Base-by-base conservation (phyloP, 495 filamentous ascomycete genomes). In the Podospora didyma region DNA sequence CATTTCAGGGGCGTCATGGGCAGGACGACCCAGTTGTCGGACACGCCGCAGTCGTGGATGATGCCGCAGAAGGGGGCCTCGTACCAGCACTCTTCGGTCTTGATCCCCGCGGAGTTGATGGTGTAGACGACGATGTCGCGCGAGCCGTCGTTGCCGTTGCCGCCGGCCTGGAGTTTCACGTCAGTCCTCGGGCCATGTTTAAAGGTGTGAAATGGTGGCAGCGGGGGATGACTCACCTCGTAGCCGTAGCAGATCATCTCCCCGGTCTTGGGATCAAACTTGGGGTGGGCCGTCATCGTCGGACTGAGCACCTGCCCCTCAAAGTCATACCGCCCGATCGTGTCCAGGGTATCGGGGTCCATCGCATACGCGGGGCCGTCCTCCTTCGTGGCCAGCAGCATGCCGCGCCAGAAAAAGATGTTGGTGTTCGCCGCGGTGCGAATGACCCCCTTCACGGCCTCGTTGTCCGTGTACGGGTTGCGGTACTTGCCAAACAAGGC, bases 231-330 rank as follows among this genome's bases (percentile, higher is more conserved):
- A 28, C 24, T 31, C 12, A 49, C 73, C 58, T 78, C 76, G 58
- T 81, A 81, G 0, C 75, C 77, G 54, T 79, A 80, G 47, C 72
- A 75, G 3, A 81, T 46, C 69, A 82, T 70, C 59, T 84, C 80
- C 10, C 75, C 73, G 1, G 75, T 82, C 21, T 69, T 67, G 2
- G 80, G 80, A 58, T 82, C 80, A 53, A 80, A 69, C 58, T 84
- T 84, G 0, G 81, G 80, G 59, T 84, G 81, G 0, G 81, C 81
- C 0, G 81, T 81, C 56, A 84, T 82, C 0, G 78, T 82, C 7
- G 73, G 65, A 20, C 70, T 73, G 2, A 63, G 61, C n/a, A 82
- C 64, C 61, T 82, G 80, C 2, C 80, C 80, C 46, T 79, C 79
- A 50, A 82, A 84, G 55, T 76, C 69, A 60, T 79, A 74, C 0